Evolutionary conservation across 2,329 filamentous ascomycete species (phyloP), one percentile per base, ranked within the genome.

Genomic region (Pyrenochaeta sp.): DNA sequence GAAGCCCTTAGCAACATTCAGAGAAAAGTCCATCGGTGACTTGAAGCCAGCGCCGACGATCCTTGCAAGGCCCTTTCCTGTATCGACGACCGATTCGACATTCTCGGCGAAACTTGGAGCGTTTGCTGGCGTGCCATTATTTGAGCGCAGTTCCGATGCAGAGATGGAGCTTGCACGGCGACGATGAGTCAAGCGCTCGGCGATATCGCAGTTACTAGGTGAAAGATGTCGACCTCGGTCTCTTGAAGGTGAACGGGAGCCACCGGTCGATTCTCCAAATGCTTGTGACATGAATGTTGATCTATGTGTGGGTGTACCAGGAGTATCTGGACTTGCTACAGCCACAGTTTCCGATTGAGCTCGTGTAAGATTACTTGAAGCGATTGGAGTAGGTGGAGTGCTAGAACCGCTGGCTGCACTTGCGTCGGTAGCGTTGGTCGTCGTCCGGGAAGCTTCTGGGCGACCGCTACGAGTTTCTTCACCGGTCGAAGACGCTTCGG

Each of bases 1-100:
- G 66, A 96, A 95, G 0, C 92, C 92, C 68, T 88, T 88, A 0
- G 91, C 88, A 24, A 96, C 73, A 1, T 88, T 88, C 28, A 96
- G 73, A 27, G 89, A 89, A 52, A 96, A 87, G 66, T 96, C 90
- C 79, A 94, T 87, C 0, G 91, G 92, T 2, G 87, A 86, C 58
- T 88, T 89, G 46, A 93, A 77, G 4, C 88, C 83, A n/a, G 88
- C 85, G 8, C 81, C 81, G 4, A 92, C 83, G 34, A 94, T 86
- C n/a, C 85, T 82, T 15, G 83, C 81, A 23, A 91, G 80, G 2
- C 86, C 84, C 55, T 83, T 86, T 1, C 83, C 81, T 6, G 88
- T 84, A 32, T 82, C 83, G 9, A 88, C 73, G 2, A 84, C 85
- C 18, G 81, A 79, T 13, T 88, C 85, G 2, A 59, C 36, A 8